phyloP scores from a whole-genome alignment of 176 grass and related monocot species.

The Zoysia pacifica region DNA sequence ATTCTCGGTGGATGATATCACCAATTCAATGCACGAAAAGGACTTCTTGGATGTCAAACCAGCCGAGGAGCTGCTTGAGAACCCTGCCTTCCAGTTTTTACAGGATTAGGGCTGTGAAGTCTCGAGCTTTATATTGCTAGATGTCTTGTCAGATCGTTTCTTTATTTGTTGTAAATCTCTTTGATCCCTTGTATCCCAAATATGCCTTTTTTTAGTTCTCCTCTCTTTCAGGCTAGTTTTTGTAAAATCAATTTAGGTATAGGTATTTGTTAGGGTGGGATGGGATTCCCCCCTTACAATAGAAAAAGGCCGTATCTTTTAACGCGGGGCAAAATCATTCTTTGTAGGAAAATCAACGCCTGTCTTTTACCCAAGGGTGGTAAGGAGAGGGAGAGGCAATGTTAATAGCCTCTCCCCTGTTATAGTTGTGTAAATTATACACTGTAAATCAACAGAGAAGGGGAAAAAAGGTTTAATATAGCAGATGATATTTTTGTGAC shows the following conservation, averaged over 20 bases:
- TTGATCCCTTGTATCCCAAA: constrained; percentile 38
- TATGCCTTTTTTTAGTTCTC: constrained; percentile 44
- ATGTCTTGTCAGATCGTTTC: constrained; percentile 52
- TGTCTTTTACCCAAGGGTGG: constrained; percentile 43
- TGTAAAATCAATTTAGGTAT: constrained; percentile 52
- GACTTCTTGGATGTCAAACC: constrained; percentile 80
- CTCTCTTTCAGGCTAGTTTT: constrained; percentile 48
- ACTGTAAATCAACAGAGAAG: constrained; percentile 59
- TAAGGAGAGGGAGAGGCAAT: constrained; percentile 23
- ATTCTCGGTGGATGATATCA: constrained; percentile 92
- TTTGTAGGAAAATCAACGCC: constrained; percentile 59
- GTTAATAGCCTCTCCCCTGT: constrained; percentile 26
- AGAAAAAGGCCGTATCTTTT: constrained; percentile 52
- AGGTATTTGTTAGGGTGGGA: constrained; percentile 68
- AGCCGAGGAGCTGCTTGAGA: constrained; percentile 80
- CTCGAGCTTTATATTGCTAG: constrained; percentile 36
- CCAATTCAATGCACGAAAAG: constrained; percentile 82
- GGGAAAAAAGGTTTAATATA: constrained; percentile 34
- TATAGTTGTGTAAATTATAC: constrained; percentile 63
- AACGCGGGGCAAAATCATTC: constrained; percentile 68
- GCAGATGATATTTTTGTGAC: constrained; percentile 16
- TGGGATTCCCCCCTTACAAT: constrained; percentile 53
- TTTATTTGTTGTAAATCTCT: constrained; percentile 69
- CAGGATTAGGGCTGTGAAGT: constrained; percentile 73
- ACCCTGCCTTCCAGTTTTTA: constrained; percentile 98